These are phyloP conservation scores for Oidium heveae DNA, from an alignment of 2,329 filamentous ascomycete species.

Conservation along the genomic window DNA sequence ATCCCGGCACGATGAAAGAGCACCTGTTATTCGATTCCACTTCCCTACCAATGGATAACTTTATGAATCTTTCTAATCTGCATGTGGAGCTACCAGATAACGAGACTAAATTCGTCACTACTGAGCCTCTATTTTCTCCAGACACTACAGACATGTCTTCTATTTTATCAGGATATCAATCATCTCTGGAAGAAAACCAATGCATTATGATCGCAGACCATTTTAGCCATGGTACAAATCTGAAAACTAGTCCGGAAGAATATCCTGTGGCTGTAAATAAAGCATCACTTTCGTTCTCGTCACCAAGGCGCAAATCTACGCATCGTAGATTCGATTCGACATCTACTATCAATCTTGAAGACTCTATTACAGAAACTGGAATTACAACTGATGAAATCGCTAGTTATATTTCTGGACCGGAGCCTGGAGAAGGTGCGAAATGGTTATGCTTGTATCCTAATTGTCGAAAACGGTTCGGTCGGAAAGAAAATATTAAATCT, in stretches of 20 bases:
- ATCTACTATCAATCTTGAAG: constrained; percentile 35
- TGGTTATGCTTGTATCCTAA: constrained; percentile 54
- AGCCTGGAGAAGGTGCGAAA: constrained; percentile 40
- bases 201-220: constrained; percentile 18
- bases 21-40: constrained; percentile 23
- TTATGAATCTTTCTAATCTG: constrained; percentile 24
- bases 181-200: constrained; percentile 26
- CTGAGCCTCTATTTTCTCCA: constrained; percentile 9
- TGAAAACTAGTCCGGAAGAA: constrained; percentile 11
- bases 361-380: constrained; percentile 50
- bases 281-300: constrained; percentile 5
- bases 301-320: constrained; percentile 7
- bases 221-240: constrained; percentile 21
- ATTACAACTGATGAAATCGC: constrained; percentile 69
- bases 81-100: constrained; percentile 18
- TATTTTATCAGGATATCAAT: constrained; percentile 21
- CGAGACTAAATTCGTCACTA: constrained; percentile 3
- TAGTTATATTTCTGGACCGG: constrained; percentile 46
- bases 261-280: constrained; percentile 3
- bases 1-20: constrained; percentile 22
- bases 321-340: constrained; percentile 34
- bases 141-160: constrained; percentile 16
- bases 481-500: constrained; percentile 96
- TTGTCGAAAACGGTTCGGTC: constrained; percentile 77
- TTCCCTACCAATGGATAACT: constrained; percentile 26